Evolutionary conservation across 805 yeast species (phyloP).

Genomic region (Naumovozyma baii): DNA sequence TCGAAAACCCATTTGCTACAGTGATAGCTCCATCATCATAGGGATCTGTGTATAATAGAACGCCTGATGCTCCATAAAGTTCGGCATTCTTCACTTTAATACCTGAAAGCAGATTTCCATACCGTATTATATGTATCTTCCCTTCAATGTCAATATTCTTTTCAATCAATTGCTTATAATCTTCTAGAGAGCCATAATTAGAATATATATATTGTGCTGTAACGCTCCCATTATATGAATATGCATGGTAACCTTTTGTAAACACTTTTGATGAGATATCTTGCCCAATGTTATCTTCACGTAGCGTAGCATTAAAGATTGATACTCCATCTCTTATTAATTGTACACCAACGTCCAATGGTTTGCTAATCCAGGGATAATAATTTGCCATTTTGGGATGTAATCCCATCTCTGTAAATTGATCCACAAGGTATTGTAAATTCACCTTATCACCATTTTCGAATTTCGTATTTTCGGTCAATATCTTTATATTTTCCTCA

Average conservation of each 20-base stretch:
- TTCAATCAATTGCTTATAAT: slow-evolving; percentile 37
- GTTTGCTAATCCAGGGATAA: slow-evolving; percentile 47
- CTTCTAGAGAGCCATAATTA: slow-evolving; percentile 50
- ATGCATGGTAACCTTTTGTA: slow-evolving; percentile 49
- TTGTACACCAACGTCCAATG: slow-evolving; percentile 36
- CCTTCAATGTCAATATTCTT: slow-evolving; percentile 38
- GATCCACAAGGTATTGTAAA: slow-evolving; percentile 41
- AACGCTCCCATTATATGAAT: slow-evolving; percentile 55
- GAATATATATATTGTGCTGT: slow-evolving; percentile 47
- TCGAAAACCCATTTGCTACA: slow-evolving; percentile 42
- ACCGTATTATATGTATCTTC: slow-evolving; percentile 52
- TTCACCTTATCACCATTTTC: slow-evolving; percentile 38
- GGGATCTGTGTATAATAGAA: slow-evolving; percentile 34
- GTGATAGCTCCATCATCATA: slow-evolving; percentile 52
- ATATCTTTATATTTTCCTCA: slow-evolving; percentile 19
- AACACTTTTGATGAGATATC: slow-evolving; percentile 33
- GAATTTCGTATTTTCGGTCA: slow-evolving; percentile 12
- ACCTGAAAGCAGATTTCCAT: slow-evolving; percentile 43
- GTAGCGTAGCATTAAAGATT: slow-evolving; percentile 39
- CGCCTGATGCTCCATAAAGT: slow-evolving; percentile 52
- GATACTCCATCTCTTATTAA: slow-evolving; percentile 28
- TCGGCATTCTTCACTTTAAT: slow-evolving; percentile 55
- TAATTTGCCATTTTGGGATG: slow-evolving; percentile 43
- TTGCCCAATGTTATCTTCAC: slow-evolving; percentile 39
- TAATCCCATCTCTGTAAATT: slow-evolving; percentile 44